Evolutionary conservation across 2,329 filamentous ascomycete genomes (phyloP), one percentile per base, ranked within the genome.

Genomic region (Beauveria brongniartii): DNA sequence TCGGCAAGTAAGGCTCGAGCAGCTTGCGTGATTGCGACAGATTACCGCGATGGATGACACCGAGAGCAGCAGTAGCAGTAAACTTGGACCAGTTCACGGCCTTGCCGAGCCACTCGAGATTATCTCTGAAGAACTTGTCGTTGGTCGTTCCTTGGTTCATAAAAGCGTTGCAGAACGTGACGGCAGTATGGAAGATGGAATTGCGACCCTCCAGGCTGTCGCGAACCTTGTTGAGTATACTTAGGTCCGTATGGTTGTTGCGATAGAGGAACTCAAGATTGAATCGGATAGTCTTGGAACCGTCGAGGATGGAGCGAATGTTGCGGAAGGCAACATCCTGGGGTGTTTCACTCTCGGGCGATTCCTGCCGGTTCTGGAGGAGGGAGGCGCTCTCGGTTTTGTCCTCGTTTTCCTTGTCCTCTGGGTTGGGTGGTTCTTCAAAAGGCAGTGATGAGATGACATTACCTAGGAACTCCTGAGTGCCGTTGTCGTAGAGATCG

Each of bases 71-170:
- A 5, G 94, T 99, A 16, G 94, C 94, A 0, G 94, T 97, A 73
- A 99, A 99, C 73, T 99, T 99, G 63, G 92, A 97, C 94, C 94
- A 99, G 78, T 99, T 99, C 53, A 97, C 92, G 28, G 94, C 94
- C 79, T 97, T 99, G 63, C 93, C 92, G 3, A 99, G 78, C 94
- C 94, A 99, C 66, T 99, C 94, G 26, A 99, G 77, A 72, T 99
- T 99, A 70, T 97, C 92, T 8, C 95, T 85, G 85, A 99, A 97
- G 78, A 99, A 99, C 70, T 93, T 95, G 77, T 99, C 94, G 69
- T 96, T 94, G 0, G 93, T 97, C 0, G 94, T 99, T 62, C 94
- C 95, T 59, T 96, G 92, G 72, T 99, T 96, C 94, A 99, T 99
- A 73, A 99, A 97, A 12, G 92, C 94, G 69, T 97, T 97, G 70